Evolutionary conservation across 2,329 filamentous ascomycete genomes (phyloP), one percentile per base, ranked within the genome.

Genomic region (Fusarium dlaminii): DNA sequence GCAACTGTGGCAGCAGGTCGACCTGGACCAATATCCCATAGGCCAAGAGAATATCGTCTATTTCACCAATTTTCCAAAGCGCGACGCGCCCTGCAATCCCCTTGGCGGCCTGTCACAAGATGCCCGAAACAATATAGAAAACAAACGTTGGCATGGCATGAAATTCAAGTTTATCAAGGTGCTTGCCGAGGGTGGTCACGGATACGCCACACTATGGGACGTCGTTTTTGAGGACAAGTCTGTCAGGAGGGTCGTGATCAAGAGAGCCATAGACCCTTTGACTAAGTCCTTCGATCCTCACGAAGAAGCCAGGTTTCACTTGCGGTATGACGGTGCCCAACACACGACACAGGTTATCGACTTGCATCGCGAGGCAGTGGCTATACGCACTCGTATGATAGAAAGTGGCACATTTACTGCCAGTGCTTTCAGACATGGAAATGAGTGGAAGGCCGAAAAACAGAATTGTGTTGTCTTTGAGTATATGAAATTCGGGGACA

Each of bases 341-440:
- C 79, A 82, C 42, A 77, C 76, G 14, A 72, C 80, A 10, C 80
- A 81, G 45, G 29, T 75, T 24, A 27, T 80, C 15, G 68, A 82
- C 40, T 37, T 80, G 6, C 22, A 66, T 24, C 36, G 43, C 13
- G 48, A 73, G 17, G 74, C 70, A n/a, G 40, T 51, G 57, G 30
- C 12, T 20, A 63, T 69, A 36, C 72, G 62, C 5, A 27, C 58
- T 20, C 30, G 18, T 34, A 74, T 69, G 54, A 64, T 29, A 36
- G 57, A 8, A 18, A 32, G n/a, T 8, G 34, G 67, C 22, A 63
- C 61, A 10, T 24, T 24, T 6, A 27, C n/a, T n/a, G 34, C 24
- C 14, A 27, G 42, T 17, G 13, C 51, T 11, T 61, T 68, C 36
- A 45, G 22, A 12, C 3, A 29, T 2, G 77, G 70, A 7, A 3